These are phyloP conservation scores for Lipomyces sp. DNA, from an alignment of 805 yeast species.

Conservation along the genomic window DNA sequence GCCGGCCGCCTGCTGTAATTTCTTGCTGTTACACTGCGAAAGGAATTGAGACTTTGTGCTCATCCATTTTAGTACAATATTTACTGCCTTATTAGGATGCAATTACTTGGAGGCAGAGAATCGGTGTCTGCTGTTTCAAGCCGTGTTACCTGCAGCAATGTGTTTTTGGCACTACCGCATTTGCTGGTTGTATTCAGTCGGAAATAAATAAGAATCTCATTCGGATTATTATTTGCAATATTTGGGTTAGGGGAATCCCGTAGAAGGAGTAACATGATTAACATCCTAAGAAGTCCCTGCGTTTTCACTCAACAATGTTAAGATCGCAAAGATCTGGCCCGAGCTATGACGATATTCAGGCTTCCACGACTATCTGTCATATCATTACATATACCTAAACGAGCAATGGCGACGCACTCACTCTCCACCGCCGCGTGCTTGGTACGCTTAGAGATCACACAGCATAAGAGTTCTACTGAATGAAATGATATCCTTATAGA, in stretches of 20 bases:
- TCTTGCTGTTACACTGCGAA: not conserved
- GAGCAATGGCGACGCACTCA: slow-evolving; percentile 39
- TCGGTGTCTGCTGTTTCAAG: not conserved
- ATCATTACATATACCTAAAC: not conserved
- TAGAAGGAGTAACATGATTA: too few species aligned
- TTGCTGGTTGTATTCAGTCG: not conserved
- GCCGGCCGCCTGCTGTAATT: not conserved
- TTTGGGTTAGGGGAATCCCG: too few species aligned
- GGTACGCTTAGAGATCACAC: slow-evolving; percentile 3
- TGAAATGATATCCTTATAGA: slow-evolving; percentile 35
- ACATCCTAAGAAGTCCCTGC: too few species aligned
- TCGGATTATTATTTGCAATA: not conserved
- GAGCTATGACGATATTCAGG: not conserved
- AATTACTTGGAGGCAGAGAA: not conserved
- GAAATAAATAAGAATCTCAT: not conserved
- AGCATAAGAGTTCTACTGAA: not conserved
- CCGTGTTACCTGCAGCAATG: not conserved
- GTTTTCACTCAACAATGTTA: too few species aligned
- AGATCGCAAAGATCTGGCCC: not conserved
- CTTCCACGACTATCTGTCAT: not conserved
- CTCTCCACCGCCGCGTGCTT: slow-evolving; percentile 49
- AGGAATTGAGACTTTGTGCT: not conserved
- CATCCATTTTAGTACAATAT: not conserved
- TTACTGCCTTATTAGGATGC: not conserved
- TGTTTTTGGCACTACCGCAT: not conserved